Base-by-base conservation (phyloP, 2,329 filamentous ascomycete species). In the Aspergillus clavatus region DNA sequence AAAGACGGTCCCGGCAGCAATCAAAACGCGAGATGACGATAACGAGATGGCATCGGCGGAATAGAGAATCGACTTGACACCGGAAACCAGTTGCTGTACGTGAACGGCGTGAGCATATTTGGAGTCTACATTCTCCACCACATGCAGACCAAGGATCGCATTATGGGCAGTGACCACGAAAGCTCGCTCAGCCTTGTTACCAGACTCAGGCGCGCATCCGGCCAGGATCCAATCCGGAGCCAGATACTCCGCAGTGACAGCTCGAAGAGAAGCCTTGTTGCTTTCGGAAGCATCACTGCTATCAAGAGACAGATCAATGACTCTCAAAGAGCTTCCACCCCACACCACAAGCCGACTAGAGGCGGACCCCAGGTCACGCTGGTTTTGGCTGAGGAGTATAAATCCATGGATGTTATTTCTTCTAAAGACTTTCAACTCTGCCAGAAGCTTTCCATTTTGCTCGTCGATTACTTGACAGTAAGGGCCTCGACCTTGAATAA, bases 1-100 rank as follows among this genome's bases (percentile, higher is more conserved):
- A 67, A 97, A 97, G 1, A 91, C 89, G 0, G 93, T 97, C 1
- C 93, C 93, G 3, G 87, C 87, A 5, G 89, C 88, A 40, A 96
- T 79, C 16, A 96, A 75, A 37, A 95, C 73, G 41, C 74, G 73
- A 36, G 74, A 72, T 5, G 66, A 43, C 5, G 76, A 75, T 6
- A 82, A 67, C 77, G 84, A 87, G 29, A 76, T 69, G 14, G 95
- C 67, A 58, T 87, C 81, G 4, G 89, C 91, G 12, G 89, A 87
- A 66, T 95, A 98, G 6, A 98, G 76, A 43, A 95, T 89, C 1
- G 89, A 91, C 35, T 87, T 80, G 6, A 90, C 67, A 27, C 72
- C 70, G 4, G 75, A 74, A 11, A 83, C 69, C 1, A 71, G 49
- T 11, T 76, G 62, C 1, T 59, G 56, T 5, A 59, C 46, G 21